Base-by-base conservation (phyloP, 192 early-diverging fungal genomes). In the Podila clonocystis region DNA sequence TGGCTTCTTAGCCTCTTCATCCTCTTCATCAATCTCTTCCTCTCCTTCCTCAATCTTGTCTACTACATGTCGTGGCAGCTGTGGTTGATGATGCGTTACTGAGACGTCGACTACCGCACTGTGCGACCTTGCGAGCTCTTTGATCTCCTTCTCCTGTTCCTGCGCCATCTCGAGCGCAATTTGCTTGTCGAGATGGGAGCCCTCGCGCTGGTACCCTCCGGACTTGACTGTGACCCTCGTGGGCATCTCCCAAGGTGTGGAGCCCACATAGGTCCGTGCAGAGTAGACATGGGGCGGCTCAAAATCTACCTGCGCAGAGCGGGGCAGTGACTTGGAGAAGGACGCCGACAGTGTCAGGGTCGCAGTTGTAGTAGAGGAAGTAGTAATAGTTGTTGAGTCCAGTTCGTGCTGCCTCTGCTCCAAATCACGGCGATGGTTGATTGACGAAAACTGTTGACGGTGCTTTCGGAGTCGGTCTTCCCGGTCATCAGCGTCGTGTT, bases 171-270 rank as follows among this genome's bases (percentile, higher is more conserved):
- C 77, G 33, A 67, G 50, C 26, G 65, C 77, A 65, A 80, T 80
- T 13, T 80, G 62, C 28, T 69, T 67, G 22, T 80, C 77, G 20
- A 80, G 34, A 41, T 80, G 65, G 0, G 70, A 49, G 20, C 77
- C 77, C 28, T 80, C 77, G 15, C 77, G 64, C 45, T 77, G 75
- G 50, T 72, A 62, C 2, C 77, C 77, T 12, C 77, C 71, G 0
- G 70, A 61, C 13, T 80, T 80, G 9, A 73, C 71, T 2, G 77
- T 80, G 55, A 80, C 58, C 28, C 77, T 50, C 1, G 77, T 80
- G 12, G 77, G 77, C 77, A 72, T 80, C 63, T 80, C 77, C 77
- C 77, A 80, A 9, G 77, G 77, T 13, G 77, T 80, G 12, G 65
- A 60, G 12, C 77, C 77, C 2, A 80, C 67, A 65, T 80, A 80